Base-by-base conservation (phyloP, 225 moss, liverwort and hornwort species). In the Ulota crispa region DNA sequence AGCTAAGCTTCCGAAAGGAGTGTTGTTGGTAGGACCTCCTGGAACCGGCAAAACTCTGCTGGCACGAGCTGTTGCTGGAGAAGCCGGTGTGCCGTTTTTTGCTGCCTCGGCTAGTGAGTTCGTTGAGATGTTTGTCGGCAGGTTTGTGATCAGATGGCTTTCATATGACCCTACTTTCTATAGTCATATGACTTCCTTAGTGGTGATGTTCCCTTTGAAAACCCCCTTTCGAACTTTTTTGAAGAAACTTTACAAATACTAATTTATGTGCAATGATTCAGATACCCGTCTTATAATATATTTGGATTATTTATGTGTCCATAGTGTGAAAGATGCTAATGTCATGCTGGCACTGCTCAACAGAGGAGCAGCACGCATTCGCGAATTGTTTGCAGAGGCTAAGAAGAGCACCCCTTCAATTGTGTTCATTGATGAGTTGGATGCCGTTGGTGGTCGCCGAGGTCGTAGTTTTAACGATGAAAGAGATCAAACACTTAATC, bases 81-180 rank as follows among this genome's bases (percentile, higher is more conserved):
- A 96, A 84, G 97, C 97, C 34, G 90, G 94, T 43, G 94, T 97
- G 80, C 97, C 97, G 2, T 97, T 97, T 80, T 97, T 95, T 62
- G 95, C 97, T 50, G 93, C 97, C 78, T 95, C 97, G 56, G 97
- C 97, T 64, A 97, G 97, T 83, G 97, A 97, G 84, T 97, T 97
- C 82, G 97, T 97, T 60, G 97, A 97, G 84, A 97, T 97, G 97
- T 97, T 97, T 86, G 97, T 97, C 7, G 97, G 97, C 84, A 91
- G 91, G 91, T 91, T 84, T 62, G 88, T 84, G 26, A 82, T 64
- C 47, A 13, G 27, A 63, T 64, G 64, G 59, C 61, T 57, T 57
- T 60, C 34, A 52, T 68, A 5, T 72, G 61, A 75, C 13, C 47
- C 32, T 63, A 68, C 11, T 15, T 45, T n/a, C 67, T 56, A 8